Evolutionary conservation across 768 basidiomycete species (phyloP).

Genomic region (Suillus occidentalis): DNA sequence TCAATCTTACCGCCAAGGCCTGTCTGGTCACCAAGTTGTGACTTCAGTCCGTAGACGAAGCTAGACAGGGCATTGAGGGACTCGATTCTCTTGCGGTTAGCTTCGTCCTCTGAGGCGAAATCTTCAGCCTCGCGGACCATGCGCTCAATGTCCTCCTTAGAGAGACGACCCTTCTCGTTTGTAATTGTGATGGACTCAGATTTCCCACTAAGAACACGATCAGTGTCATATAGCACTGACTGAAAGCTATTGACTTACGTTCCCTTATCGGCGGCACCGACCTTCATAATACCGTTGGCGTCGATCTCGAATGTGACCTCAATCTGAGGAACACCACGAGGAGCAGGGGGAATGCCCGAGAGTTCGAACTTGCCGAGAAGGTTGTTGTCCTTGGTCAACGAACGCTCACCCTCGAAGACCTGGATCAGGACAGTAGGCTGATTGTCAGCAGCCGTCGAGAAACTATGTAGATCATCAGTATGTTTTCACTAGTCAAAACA

Average conservation of each 20-base stretch:
- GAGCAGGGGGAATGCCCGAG: slow-evolving; percentile 88
- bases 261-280: slow-evolving; percentile 90
- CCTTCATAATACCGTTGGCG: slow-evolving; percentile 94
- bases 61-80: slow-evolving; percentile 80
- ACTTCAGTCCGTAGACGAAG: slow-evolving; percentile 85
- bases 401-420: slow-evolving; percentile 96
- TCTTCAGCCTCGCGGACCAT: slow-evolving; percentile 96
- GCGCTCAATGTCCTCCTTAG: slow-evolving; percentile 88
- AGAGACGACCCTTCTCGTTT: slow-evolving; percentile 93
- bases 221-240: neutral
- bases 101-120: slow-evolving; percentile 79
- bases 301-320: slow-evolving; percentile 97
- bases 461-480: slow-evolving; percentile 34
- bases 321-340: slow-evolving; percentile 95
- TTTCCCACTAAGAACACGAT: slow-evolving; percentile 58
- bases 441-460: slow-evolving; percentile 86
- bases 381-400: slow-evolving; percentile 98
- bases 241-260: slow-evolving; percentile 51
- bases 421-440: slow-evolving; percentile 96
- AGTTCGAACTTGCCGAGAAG: slow-evolving; percentile 97
- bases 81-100: slow-evolving; percentile 80
- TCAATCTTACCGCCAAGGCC: slow-evolving; percentile 88
- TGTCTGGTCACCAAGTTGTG: slow-evolving; percentile 80
- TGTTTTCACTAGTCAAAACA: neutral
- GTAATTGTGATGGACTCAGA: slow-evolving; percentile 90